Base-by-base conservation (phyloP, 2,329 filamentous ascomycete genomes). In the Ascochyta lentis region DNA sequence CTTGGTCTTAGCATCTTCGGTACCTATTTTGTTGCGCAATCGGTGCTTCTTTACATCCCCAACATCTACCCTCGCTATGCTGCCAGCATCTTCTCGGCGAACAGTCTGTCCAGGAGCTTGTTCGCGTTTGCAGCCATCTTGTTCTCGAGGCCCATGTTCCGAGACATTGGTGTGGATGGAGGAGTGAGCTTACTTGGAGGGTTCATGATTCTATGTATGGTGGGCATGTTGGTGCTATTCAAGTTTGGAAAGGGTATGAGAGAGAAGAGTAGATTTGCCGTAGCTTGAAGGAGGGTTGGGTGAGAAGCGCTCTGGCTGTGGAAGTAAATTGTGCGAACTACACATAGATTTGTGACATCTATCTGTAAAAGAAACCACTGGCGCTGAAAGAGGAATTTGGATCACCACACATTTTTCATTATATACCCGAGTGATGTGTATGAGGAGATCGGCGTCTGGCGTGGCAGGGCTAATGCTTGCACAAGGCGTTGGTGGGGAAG, bases 31-130 rank as follows among this genome's bases (percentile, higher is more conserved):
- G 63, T 73, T 39, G 64, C 57, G 5, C 83, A 86, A 76, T 76
- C 78, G 0, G 72, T 84, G 0, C 79, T 84, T 42, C 83, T 84
- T 6, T 91, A 91, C 61, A 79, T 89, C 2, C 83, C 89, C 27
- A 86, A 89, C 54, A 80, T 82, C 8, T 88, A 83, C 64, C 87
- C 13, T 83, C 82, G 55, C 27, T 72, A 71, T 23, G 67, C 68
- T 15, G 71, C 69, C 10, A 67, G 63, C 4, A 87, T 86, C 0
- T 81, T 89, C 4, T 87, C 88, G 0, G 86, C 86, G 3, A 88
- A 88, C 41, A 68, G 85, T 0, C 80, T 89, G 3, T 69, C 87
- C 13, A 73, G 86, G 39, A 71, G 67, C 13, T 79, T 83, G 2
- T 76, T 89, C 13, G 86, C 86, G 3, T 84, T 82, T 52, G 85